Conservation (phyloP, 805 yeast genomes). For the Nakazawaea sp. region DNA sequence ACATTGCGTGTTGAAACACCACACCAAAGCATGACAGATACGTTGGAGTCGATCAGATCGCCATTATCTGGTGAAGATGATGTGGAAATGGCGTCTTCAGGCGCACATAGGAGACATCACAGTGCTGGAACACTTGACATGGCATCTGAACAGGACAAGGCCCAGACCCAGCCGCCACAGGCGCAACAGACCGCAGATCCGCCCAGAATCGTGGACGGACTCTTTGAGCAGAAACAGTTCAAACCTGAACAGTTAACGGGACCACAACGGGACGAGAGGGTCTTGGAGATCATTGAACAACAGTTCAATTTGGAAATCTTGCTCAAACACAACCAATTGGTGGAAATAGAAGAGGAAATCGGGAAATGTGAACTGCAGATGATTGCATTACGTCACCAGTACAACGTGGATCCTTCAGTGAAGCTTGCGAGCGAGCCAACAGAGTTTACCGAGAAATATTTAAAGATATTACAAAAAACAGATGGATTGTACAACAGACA, state of each 20-base stretch:
- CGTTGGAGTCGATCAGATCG: slow-evolving; percentile 8
- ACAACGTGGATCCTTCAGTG: slow-evolving; percentile 31
- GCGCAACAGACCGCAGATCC: background rate
- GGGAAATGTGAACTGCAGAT: slow-evolving; percentile 53
- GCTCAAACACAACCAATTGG: slow-evolving; percentile 50
- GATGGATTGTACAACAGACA: slow-evolving; percentile 15
- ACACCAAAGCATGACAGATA: background rate
- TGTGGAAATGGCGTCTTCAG: background rate
- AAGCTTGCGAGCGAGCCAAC: slow-evolving; percentile 36
- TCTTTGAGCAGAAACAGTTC: slow-evolving; percentile 3
- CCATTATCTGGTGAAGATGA: slow-evolving; percentile 11
- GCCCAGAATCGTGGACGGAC: slow-evolving; percentile 8
- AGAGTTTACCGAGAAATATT: slow-evolving; percentile 36
- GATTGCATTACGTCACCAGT: slow-evolving; percentile 40
- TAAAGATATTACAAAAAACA: slow-evolving; percentile 18
- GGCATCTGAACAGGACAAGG: background rate
- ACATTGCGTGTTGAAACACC: no score
- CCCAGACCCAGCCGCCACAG: background rate
- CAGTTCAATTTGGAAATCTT: slow-evolving; percentile 56
- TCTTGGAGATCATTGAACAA: slow-evolving; percentile 25
- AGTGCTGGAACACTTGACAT: slow-evolving; percentile 8
- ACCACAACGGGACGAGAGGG: slow-evolving; percentile 12
- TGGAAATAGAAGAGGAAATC: slow-evolving; percentile 44
- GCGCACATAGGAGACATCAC: slow-evolving; percentile 7
- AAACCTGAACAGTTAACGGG: slow-evolving; percentile 1